Percentiles rank a stretch among this genome's conserved stretches.
phyloP scores from a whole-genome alignment of 2,329 filamentous ascomycete genomes.

The Phyllosticta citribraziliensis region DNA sequence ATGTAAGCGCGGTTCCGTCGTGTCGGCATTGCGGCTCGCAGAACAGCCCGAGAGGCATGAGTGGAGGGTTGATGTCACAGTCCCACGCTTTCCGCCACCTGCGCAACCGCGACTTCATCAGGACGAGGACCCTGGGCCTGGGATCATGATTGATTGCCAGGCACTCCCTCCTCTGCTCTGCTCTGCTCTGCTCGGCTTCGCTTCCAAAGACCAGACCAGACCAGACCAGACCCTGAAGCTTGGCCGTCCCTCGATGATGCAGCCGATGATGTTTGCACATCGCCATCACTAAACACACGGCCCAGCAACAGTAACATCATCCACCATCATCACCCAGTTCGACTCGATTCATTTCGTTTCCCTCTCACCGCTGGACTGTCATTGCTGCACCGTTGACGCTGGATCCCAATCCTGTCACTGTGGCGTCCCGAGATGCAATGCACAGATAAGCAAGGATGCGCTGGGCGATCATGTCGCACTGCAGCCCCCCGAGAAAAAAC shows the following conservation, averaged over 20 bases:
- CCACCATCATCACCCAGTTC: background rate
- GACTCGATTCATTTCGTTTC: background rate
- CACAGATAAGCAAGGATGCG: conserved; percentile 5
- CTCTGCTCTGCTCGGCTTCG: too few species aligned
- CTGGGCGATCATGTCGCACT: conserved; percentile 6
- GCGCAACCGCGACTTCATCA: background rate
- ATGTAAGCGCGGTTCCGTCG: background rate
- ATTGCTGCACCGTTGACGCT: background rate
- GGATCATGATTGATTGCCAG: too few species aligned
- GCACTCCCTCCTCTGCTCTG: too few species aligned
- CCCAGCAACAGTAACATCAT: too few species aligned
- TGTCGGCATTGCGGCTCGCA: background rate
- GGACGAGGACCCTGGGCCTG: background rate
- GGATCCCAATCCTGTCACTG: background rate
- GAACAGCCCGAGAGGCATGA: background rate
- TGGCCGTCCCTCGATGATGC: too few species aligned
- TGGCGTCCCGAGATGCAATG: background rate
- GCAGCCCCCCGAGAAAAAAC: background rate
- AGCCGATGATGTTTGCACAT: too few species aligned
- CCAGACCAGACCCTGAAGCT: too few species aligned
- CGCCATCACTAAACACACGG: too few species aligned
- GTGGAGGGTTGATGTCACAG: background rate
- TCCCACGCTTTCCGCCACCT: background rate
- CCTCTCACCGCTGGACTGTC: background rate
- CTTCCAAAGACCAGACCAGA: too few species aligned